Evolutionary conservation across 345 rosid genomes (phyloP).

Genomic region (Ailanthus altissimus): DNA sequence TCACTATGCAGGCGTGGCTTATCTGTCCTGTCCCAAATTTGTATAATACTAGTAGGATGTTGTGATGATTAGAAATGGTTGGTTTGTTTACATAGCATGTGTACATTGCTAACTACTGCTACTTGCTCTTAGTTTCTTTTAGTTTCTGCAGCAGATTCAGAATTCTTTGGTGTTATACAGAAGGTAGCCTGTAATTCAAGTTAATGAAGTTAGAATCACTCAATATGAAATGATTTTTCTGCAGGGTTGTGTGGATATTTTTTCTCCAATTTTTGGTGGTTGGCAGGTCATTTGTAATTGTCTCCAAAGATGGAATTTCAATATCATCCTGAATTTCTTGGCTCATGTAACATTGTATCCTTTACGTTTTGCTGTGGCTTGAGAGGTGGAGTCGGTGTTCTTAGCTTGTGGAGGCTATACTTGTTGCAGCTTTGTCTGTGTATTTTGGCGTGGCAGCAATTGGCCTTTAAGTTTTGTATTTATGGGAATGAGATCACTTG

Average conservation of each 20-base stretch:
- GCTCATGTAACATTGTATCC: neutral
- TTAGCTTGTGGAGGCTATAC: neutral
- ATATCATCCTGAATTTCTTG: neutral
- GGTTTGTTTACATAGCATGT: conserved; percentile 33
- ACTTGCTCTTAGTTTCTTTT: conserved; percentile 29
- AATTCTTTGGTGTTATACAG: conserved; percentile 41
- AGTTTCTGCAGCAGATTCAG: conserved; percentile 37
- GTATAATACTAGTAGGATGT: conserved; percentile 43
- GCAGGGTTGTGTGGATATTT: neutral
- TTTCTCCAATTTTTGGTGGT: neutral
- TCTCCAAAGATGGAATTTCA: neutral
- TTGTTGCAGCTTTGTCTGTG: neutral
- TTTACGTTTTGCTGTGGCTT: neutral
- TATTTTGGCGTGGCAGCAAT: no score
- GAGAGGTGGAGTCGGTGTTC: neutral
- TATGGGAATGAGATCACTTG: no score
- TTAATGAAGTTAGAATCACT: conserved; percentile 30
- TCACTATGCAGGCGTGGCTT: conserved; percentile 21
- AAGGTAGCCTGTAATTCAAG: conserved; percentile 43
- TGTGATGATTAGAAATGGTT: conserved; percentile 34
- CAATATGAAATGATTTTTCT: conserved; percentile 20
- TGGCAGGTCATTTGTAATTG: neutral
- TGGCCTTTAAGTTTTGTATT: no score
- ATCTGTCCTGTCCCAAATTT: conserved; percentile 29
- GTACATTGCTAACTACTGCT: conserved; percentile 53